A percentile compares a stretch with the other conserved stretches of the same genome.
Evolutionary conservation across 495 filamentous ascomycete species (phyloP).

Genomic region (Neurospora cerealis): DNA sequence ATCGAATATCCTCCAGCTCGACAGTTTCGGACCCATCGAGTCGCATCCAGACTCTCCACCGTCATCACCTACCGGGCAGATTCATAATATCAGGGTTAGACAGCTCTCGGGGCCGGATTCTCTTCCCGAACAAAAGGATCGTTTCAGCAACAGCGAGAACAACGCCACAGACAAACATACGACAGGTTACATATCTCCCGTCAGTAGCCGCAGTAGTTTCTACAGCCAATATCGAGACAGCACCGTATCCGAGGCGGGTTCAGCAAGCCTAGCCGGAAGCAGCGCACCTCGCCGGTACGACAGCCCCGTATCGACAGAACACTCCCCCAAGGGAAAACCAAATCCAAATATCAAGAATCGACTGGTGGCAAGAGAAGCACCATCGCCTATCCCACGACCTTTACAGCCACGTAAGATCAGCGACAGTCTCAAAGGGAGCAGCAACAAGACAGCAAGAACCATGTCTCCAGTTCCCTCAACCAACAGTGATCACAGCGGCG

Average conservation of each 20-base stretch:
- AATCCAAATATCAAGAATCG: neutral
- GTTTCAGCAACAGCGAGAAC: neutral
- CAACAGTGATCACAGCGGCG: neutral
- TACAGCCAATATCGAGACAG: constrained; percentile 5
- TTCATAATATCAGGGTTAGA: constrained; percentile 11
- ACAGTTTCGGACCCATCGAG: neutral
- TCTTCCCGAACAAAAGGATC: neutral
- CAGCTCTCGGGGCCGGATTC: constrained; percentile 13
- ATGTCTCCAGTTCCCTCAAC: neutral
- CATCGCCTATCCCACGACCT: neutral
- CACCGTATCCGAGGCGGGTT: neutral
- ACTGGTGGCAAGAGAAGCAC: neutral
- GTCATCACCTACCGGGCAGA: constrained; percentile 11
- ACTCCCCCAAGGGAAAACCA: neutral
- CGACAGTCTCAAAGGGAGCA: neutral
- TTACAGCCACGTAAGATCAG: neutral
- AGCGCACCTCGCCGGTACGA: neutral
- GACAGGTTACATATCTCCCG: constrained; percentile 4
- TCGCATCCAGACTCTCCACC: neutral
- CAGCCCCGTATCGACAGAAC: neutral
- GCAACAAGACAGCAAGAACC: neutral
- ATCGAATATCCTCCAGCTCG: constrained; percentile 7
- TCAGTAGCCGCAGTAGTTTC: constrained; percentile 10
- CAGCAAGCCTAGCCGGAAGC: neutral
- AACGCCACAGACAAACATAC: neutral